Evolutionary conservation across 1,284 basidiomycete species (phyloP), one percentile per base, ranked within the genome.

Genomic region (Xanthoconium separans): DNA sequence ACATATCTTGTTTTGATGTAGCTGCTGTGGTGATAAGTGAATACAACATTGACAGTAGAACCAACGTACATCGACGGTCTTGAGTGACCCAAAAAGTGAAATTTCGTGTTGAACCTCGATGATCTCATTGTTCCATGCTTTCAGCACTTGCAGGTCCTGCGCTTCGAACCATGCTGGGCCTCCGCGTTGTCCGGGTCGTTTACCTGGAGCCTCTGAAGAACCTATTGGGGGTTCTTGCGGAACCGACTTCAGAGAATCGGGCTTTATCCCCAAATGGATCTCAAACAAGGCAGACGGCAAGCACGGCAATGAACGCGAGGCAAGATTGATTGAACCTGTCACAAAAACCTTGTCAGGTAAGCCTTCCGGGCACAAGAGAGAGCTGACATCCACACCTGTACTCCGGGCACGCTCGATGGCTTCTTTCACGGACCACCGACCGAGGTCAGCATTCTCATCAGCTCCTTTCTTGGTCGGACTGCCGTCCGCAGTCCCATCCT

Each of bases 231-330:
- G 84, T 61, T 89, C 87, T 44, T 81, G 75, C 11, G 79, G 75
- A 9, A 87, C 83, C 8, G 79, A 82, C 64, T 80, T 79, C 29
- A 91, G 72, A 18, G 77, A 76, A 45, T 84, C 82, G 2, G 89
- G 85, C 8, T 75, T 87, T 49, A 92, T 73, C 13, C 82, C 84
- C 22, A 92, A 76, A 68, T 91, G 90, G 4, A 89, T 79, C 62
- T 90, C 86, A 63, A 89, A 92, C n/a, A 92, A 73, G 2, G 81
- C 84, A 12, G 86, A 86, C 5, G 89, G 90, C 16, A 91, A 65
- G 63, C 87, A 89, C 5, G 77, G 77, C 54, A 92, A 54, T 44
- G 78, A 79, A 53, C 90, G 83, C 24, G 87, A 84, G 6, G 85
- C 79, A 55, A 91, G 72, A 70, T 91, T 91, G 62, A 91, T 74